Evolutionary conservation across 2,329 filamentous ascomycete species (phyloP).

Genomic region (Colletotrichum sp.): DNA sequence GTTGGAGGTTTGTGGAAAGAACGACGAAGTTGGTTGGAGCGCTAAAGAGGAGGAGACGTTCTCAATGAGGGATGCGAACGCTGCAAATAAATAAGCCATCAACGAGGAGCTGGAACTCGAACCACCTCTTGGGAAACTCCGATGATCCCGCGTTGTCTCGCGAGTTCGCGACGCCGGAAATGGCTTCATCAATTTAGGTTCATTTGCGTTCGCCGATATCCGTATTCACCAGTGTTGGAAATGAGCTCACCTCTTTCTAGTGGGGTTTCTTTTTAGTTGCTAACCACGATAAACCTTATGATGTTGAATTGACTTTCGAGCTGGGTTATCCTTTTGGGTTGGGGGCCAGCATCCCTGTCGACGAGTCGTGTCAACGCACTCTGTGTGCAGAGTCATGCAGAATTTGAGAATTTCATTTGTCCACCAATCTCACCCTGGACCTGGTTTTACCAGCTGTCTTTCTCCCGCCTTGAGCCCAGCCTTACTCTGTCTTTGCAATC

Average conservation of each 20-base stretch:
- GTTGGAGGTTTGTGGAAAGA: background rate
- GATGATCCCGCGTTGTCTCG: background rate
- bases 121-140: background rate
- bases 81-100: background rate
- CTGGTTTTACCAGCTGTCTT: background rate
- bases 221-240: background rate
- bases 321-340: background rate
- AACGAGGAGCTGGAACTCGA: background rate
- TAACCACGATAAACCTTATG: background rate
- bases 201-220: background rate
- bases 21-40: background rate
- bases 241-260: background rate
- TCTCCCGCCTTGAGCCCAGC: background rate
- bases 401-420: background rate
- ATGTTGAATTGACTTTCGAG: background rate
- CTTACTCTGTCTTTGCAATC: background rate
- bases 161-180: background rate
- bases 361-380: background rate
- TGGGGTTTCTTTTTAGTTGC: background rate
- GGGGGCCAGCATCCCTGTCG: background rate
- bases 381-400: background rate
- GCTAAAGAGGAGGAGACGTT: fast-evolving
- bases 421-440: background rate
- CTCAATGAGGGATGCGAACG: background rate
- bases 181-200: conserved; percentile 2